Evolutionary conservation across 1,284 basidiomycete species (phyloP).

Genomic region (Spongiforma sp.): DNA sequence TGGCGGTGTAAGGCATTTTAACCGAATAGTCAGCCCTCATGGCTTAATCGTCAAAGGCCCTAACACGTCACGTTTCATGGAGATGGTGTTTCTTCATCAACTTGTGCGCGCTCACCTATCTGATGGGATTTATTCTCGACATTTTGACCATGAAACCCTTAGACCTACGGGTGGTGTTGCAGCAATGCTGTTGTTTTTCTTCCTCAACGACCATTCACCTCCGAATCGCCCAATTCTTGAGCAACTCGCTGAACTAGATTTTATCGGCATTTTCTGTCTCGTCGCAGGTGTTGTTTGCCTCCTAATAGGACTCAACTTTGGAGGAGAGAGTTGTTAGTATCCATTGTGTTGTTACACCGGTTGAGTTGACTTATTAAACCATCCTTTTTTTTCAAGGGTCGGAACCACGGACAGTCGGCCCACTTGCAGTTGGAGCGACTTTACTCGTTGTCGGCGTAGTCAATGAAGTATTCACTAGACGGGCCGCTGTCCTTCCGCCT

Average conservation of each 20-base stretch:
- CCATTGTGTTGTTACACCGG: background rate
- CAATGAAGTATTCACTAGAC: conserved; percentile 74
- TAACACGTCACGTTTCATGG: conserved; percentile 76
- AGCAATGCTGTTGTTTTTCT: conserved; percentile 72
- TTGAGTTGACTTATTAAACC: background rate
- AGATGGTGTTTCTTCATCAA: conserved; percentile 84
- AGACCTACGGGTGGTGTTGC: conserved; percentile 81
- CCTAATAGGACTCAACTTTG: conserved; percentile 84
- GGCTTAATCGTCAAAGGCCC: conserved; percentile 44
- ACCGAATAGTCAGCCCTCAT: background rate
- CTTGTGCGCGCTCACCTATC: conserved; percentile 46
- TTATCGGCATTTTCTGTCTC: conserved; percentile 73
- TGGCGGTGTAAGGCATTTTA: conserved; percentile 58
- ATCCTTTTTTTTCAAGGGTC: conserved; percentile 33
- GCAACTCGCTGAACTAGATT: conserved; percentile 78
- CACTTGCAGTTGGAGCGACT: conserved; percentile 68
- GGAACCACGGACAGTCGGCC: conserved; percentile 64
- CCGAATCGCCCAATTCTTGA: conserved; percentile 59
- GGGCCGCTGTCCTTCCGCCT: conserved; percentile 82
- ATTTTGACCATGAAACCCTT: background rate
- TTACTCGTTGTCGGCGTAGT: conserved; percentile 61
- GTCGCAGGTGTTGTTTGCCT: conserved; percentile 76
- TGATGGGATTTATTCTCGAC: background rate
- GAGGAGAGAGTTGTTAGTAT: conserved; percentile 65
- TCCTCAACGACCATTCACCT: conserved; percentile 82